Conservation (phyloP, 2,329 filamentous ascomycete genomes). For the Cladobotryum mycophilum region DNA sequence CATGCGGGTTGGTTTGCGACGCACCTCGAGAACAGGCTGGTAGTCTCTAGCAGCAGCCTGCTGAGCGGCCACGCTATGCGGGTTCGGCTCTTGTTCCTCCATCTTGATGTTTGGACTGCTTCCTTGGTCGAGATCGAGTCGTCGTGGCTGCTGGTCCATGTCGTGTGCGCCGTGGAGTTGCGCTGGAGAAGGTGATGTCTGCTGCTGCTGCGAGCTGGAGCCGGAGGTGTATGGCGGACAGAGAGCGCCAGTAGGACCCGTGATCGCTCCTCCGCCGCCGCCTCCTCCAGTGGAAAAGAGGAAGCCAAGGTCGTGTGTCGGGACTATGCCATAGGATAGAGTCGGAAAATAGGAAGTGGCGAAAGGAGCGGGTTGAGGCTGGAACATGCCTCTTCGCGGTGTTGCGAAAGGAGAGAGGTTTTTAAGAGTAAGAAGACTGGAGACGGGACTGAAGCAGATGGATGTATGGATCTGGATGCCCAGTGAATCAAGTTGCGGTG, state of each 20-base stretch:
- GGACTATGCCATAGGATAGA: conserved; percentile 33
- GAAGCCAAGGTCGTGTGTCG: conserved; percentile 16
- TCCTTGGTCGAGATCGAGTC: conserved; percentile 14
- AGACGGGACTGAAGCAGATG: no score
- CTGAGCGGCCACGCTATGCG: conserved; percentile 49
- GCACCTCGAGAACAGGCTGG: conserved; percentile 50
- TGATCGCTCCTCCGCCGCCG: conserved; percentile 4
- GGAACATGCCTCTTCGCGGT: conserved; percentile 41
- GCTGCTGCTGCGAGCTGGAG: conserved; percentile 1
- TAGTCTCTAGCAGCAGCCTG: conserved; percentile 56
- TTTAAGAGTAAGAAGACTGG: no score
- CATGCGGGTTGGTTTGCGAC: conserved; percentile 14
- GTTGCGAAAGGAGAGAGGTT: no score
- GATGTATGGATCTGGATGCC: no score
- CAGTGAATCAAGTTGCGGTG: no score
- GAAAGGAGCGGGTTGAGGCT: conserved; percentile 46
- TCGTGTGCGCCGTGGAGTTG: conserved; percentile 6
- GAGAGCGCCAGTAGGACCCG: not conserved
- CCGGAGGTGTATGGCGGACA: conserved; percentile 4
- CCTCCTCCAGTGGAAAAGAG: conserved; percentile 12
- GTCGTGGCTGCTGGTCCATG: conserved; percentile 15
- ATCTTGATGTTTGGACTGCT: conserved; percentile 22
- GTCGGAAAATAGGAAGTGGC: conserved; percentile 33
- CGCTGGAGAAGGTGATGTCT: not conserved
- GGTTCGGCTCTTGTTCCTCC: conserved; percentile 26